A percentile compares a stretch with the other conserved stretches of the same genome.
These are phyloP conservation scores for Lagerstroemia fauriei DNA, from an alignment of 441 rosid species.

Conservation along the genomic window DNA sequence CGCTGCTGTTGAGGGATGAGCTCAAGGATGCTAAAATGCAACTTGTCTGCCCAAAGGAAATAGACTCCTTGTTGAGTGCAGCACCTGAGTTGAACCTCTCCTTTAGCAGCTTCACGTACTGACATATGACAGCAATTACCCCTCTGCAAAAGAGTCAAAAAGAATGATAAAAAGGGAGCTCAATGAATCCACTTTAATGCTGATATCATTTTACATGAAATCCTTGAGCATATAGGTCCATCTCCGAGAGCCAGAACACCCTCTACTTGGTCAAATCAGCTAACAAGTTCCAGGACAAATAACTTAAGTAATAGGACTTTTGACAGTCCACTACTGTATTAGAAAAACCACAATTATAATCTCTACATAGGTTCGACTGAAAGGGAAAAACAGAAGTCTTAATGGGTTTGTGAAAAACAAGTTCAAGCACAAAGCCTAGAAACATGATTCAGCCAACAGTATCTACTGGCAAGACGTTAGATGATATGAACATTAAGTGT, in stretches of 20 bases:
- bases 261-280: too few relatives aligned
- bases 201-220: too few relatives aligned
- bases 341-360: too few relatives aligned
- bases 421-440: too few relatives aligned
- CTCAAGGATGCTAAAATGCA: conserved; percentile 69
- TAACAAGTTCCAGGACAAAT: too few relatives aligned
- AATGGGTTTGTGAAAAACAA: not conserved
- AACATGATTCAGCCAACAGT: not conserved
- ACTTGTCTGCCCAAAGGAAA: conserved; percentile 75
- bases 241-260: too few relatives aligned
- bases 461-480: too few relatives aligned
- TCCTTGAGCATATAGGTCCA: too few relatives aligned
- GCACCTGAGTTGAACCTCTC: conserved; percentile 63
- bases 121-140: conserved; percentile 81
- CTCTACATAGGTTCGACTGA: not conserved
- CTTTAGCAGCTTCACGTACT: conserved; percentile 71
- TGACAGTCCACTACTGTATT: too few relatives aligned
- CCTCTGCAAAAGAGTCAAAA: conserved; percentile 49
- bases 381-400: not conserved
- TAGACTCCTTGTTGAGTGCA: conserved; percentile 64
- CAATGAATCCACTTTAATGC: too few relatives aligned
- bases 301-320: too few relatives aligned
- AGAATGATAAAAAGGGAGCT: too few relatives aligned
- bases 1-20: conserved; percentile 49
- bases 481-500: not conserved